Evolutionary conservation across 176 grass and related monocot genomes (phyloP), one percentile per base, ranked within the genome.

Genomic region (Microstegium vimineum): DNA sequence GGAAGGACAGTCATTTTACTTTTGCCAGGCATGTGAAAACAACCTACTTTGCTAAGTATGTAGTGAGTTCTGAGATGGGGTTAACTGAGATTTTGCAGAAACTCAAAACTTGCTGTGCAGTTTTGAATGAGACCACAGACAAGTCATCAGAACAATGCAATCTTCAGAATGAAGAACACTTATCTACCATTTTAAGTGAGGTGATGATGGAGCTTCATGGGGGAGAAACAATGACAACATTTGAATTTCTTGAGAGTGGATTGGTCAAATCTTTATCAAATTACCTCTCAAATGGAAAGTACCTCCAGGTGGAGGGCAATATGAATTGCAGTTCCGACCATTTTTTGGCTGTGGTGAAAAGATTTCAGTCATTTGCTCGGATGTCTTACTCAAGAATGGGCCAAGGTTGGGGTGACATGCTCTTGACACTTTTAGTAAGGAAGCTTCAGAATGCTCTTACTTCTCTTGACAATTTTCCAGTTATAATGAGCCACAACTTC

Each of bases 221-320:
- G 62, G 93, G 89, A 56, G 91, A 99, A 69, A 88, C 91, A 54
- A 92, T 99, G 96, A 95, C 96, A 33, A 99, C 92, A 57, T 99
- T 99, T 87, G 96, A 99, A 87, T 99, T 99, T 34, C 78, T 99
- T 80, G 91, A 99, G 66, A 99, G 96, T 85, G 96, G 93, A 78
- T 80, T 99, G 49, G 85, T 93, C 23, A 95, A 87, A 90, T 95
- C 93, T 66, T 88, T 99, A 61, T 90, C 87, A 59, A 91, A 87
- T 82, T 99, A 95, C 81, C 86, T 99, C 37, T 95, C 89, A 18
- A 95, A 99, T n/a, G 93, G 96, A 28, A 90, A 89, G 81, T 95
- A 92, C 61, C 78, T 94, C 14, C 83, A 88, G 26, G 52, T 46
- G 2, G 69, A 85, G 43, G 59, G 73, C 70, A 82, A 69, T 60